These are phyloP conservation scores for Saccharomyces kudriavzevii DNA, from an alignment of 805 yeast genomes.

Conservation along the genomic window DNA sequence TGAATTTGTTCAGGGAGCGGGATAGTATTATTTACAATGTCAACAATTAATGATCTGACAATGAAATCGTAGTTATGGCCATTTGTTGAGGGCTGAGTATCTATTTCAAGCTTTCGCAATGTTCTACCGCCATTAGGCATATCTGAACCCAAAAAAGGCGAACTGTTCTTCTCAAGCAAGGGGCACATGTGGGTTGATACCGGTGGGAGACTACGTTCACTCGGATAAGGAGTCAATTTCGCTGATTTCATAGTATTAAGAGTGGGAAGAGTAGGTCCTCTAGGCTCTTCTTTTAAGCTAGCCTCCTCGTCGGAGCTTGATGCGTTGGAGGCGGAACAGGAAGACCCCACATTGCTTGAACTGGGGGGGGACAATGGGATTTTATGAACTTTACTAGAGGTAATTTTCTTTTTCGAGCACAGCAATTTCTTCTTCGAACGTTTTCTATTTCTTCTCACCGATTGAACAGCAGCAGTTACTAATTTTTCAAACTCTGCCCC, in stretches of 20 bases:
- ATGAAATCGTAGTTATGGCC: conserved; percentile 19
- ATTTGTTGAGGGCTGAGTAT: conserved; percentile 10
- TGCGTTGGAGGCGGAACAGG: neutral
- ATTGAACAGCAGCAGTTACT: conserved; percentile 89
- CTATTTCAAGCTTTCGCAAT: conserved; percentile 9
- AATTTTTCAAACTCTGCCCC: conserved; percentile 75
- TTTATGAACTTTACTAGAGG: neutral
- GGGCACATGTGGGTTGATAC: neutral
- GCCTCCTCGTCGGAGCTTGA: neutral
- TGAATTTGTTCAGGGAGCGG: conserved; percentile 16
- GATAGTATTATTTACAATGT: conserved; percentile 17
- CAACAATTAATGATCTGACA: conserved; percentile 22
- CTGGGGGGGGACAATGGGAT: neutral
- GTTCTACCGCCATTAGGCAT: neutral
- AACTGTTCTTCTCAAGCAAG: neutral
- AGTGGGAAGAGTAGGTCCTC: neutral
- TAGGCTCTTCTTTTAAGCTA: neutral
- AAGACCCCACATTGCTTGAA: neutral
- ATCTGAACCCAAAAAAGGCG: neutral
- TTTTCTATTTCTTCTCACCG: conserved; percentile 81
- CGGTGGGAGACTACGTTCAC: neutral
- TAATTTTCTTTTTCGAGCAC: neutral
- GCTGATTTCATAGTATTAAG: neutral
- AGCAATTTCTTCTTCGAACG: conserved; percentile 39
- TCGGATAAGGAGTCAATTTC: neutral